Conservation (phyloP, 768 basidiomycete species). For the Auricularia heimuer region DNA sequence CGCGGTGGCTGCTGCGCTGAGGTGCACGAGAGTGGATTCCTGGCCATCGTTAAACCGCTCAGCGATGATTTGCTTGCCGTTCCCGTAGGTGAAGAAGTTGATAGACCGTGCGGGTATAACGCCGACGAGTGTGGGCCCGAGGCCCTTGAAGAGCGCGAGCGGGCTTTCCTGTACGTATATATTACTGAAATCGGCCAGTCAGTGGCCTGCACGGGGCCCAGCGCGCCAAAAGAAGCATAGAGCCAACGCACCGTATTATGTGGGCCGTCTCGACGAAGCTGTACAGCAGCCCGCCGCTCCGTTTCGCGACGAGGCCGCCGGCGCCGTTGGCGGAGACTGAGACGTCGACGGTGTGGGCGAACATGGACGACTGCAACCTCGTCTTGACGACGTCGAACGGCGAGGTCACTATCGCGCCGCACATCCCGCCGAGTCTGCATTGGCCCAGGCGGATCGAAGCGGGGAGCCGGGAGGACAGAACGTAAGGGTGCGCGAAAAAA, state of each 20-base stretch:
- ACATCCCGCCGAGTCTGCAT: conserved; percentile 86
- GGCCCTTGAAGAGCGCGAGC: conserved; percentile 84
- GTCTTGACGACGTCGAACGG: conserved; percentile 99
- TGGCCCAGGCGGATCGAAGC: not conserved
- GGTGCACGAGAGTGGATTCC: conserved; percentile 81
- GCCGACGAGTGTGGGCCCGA: conserved; percentile 90
- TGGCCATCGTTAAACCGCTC: conserved; percentile 64
- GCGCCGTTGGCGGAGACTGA: conserved; percentile 24
- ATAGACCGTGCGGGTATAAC: conserved; percentile 94
- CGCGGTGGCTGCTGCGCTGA: conserved; percentile 74
- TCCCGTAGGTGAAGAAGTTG: conserved; percentile 97
- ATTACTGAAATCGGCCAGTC: conserved; percentile 39
- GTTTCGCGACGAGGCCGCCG: conserved; percentile 15
- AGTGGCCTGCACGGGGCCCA: not conserved
- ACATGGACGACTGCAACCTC: conserved; percentile 85
- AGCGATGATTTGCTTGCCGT: conserved; percentile 88
- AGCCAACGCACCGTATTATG: not conserved
- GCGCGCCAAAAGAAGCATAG: not conserved
- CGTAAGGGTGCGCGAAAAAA: not conserved
- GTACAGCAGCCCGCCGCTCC: conserved; percentile 56
- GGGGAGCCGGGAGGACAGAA: not conserved
- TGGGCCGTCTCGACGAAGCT: conserved; percentile 87
- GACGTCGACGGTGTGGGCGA: conserved; percentile 38
- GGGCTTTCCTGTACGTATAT: conserved; percentile 86
- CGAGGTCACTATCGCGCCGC: conserved; percentile 91